Conservation (phyloP, 495 filamentous ascomycete genomes). For the Penicillium arizonense region DNA sequence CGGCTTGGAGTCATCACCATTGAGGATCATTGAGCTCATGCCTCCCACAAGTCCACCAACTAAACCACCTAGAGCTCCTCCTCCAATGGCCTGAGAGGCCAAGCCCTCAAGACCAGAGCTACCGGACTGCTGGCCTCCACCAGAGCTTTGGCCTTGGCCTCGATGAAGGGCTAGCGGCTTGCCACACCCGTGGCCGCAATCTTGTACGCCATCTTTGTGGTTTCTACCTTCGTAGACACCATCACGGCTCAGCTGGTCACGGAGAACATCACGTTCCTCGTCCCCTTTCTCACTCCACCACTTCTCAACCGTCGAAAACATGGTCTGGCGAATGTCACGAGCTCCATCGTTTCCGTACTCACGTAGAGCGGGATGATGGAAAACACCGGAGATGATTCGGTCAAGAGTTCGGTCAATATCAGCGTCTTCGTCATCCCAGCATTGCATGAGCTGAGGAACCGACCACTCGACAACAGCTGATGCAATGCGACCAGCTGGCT, state of each 20-base stretch:
- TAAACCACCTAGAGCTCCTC: constrained; percentile 49
- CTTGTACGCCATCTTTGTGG: constrained; percentile 80
- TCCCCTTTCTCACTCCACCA: constrained; percentile 75
- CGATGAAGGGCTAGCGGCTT: constrained; percentile 58
- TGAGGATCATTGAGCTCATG: constrained; percentile 46
- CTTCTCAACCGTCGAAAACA: constrained; percentile 73
- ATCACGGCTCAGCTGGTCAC: constrained; percentile 68
- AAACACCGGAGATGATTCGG: constrained; percentile 75
- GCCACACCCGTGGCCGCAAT: constrained; percentile 82
- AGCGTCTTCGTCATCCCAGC: constrained; percentile 73
- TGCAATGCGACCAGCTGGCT: constrained; percentile 80
- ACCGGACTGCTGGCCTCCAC: constrained; percentile 19
- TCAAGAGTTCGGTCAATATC: constrained; percentile 66
- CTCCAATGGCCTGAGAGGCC: constrained; percentile 44
- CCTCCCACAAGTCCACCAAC: constrained; percentile 51
- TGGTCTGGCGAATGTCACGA: constrained; percentile 65
- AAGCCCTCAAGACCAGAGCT: constrained; percentile 37
- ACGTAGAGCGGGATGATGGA: constrained; percentile 82
- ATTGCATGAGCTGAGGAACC: constrained; percentile 80
- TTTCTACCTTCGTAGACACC: constrained; percentile 75
- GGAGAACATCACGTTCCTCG: constrained; percentile 58
- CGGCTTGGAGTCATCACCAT: constrained; percentile 23
- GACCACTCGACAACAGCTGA: constrained; percentile 75
- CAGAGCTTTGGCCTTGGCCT: constrained; percentile 33
- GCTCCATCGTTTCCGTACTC: constrained; percentile 70